Base-by-base conservation (phyloP, 2,329 filamentous ascomycete genomes). In the Calonectria honghensis region DNA sequence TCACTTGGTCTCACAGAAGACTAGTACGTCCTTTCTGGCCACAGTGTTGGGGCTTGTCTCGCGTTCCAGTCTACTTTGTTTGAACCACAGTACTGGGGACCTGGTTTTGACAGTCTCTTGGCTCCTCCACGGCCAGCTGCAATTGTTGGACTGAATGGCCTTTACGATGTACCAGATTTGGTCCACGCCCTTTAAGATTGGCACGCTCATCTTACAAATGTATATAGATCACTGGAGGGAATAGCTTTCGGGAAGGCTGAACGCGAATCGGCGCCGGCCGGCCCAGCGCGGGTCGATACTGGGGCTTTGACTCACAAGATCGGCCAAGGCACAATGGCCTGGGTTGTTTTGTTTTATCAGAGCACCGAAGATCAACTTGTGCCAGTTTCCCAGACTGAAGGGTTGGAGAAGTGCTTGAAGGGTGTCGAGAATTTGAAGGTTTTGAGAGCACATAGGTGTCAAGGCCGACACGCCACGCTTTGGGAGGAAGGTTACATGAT, bases 401-500 rank as follows among this genome's bases (percentile, higher is more conserved):
- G 27, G 10, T 10, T 66, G 41, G 63, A 66, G 63, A 45, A 20
- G 4, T 9, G 29, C 5, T 18, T 37, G 27, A 51, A 14, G 2
- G 10, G 6, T 13, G 29, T 66, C 41, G 29, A 50, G 7, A 24
- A n/a, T 16, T 3, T 51, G 11, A 41, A n/a, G 6, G 63, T 66
- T n/a, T n/a, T 51, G 14, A 48, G 41, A 31, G 18, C 41, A 2
- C 2, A 50, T 35, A 45, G 31, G 18, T 66, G 63, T 16, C 27
- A 50, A n/a, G 41, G 63, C 9, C 29, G 29, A 32, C 41, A 66
- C 31, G 63, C 27, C 18, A 39, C 29, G 10, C 63, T 29, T 32
- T 66, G 63, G 41, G 63, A 66, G 29, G 63, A 66, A 35, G 63
- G 63, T 16, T 50, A 66, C 14, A 66, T 52, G 45, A 66, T 66